A percentile compares a stretch with the other conserved stretches of the same genome.
phyloP scores from a whole-genome alignment of 805 yeast genomes.

The Zygosaccharomyces bisporus region DNA sequence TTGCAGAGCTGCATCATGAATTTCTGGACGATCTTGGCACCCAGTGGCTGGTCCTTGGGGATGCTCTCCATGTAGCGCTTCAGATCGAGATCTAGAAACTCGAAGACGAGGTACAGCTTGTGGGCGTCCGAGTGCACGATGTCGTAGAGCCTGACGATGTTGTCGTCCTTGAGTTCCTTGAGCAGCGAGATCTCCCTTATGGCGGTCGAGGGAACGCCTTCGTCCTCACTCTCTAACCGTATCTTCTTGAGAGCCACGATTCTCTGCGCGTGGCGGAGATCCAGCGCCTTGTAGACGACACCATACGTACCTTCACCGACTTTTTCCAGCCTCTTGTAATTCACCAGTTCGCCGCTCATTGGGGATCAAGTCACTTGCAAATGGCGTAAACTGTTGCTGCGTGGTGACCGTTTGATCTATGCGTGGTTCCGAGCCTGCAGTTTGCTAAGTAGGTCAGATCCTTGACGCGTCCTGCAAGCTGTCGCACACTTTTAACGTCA shows the following conservation, averaged over 20 bases:
- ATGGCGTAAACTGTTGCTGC: no score
- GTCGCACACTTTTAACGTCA: no score
- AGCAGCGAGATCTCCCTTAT: constrained; percentile 92
- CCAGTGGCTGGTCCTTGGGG: constrained; percentile 84
- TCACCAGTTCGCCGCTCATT: constrained; percentile 80
- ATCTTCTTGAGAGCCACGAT: constrained; percentile 94
- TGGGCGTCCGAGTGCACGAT: constrained; percentile 92
- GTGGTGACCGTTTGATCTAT: no score
- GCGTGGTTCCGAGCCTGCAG: no score
- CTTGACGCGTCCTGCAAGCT: constrained; percentile 5
- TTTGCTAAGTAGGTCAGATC: no score
- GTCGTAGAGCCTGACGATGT: constrained; percentile 87
- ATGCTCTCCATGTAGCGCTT: constrained; percentile 91
- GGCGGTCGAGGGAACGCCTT: constrained; percentile 98
- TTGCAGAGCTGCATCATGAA: constrained; percentile 91
- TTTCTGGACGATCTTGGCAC: constrained; percentile 76
- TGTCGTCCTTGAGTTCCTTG: constrained; percentile 92
- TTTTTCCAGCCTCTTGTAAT: constrained; percentile 90
- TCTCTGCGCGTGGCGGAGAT: constrained; percentile 76
- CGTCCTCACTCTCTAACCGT: constrained; percentile 84
- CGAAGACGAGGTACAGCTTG: constrained; percentile 89
- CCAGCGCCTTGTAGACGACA: constrained; percentile 91
- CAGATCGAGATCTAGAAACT: constrained; percentile 87
- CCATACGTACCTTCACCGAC: constrained; percentile 98
- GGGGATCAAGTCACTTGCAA: neutral